Evolutionary conservation across 306 rosid genomes (phyloP), one percentile per base, ranked within the genome.

Genomic region (Hylodesmum podocarpum): DNA sequence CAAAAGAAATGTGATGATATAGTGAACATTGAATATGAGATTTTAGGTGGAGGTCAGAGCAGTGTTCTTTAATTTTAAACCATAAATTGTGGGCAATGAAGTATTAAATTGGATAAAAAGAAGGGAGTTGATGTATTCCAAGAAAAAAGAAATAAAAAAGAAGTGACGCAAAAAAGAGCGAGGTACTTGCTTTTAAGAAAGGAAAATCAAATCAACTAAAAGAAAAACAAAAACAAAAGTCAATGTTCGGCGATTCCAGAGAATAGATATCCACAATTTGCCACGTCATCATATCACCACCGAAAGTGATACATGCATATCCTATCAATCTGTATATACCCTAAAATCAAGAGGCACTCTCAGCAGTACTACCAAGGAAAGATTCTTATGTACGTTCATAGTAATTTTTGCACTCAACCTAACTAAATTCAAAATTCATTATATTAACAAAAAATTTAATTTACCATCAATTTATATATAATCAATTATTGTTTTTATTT

Each of bases 241-340:
- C 53, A 64, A 73, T 13, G n/a, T 14, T 46, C 4, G 33, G 64
- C 43, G 8, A 78, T 41, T 22, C 25, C 14, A 8, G 9, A 33
- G 58, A 27, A n/a, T 14, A 22, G 19, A 55, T 31, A 31, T 69
- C 41, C 63, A 77, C 39, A 68, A 29, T 34, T 15, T 59, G 63
- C 76, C 63, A 73, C 64, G 68, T 73, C 85, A 82, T 12, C 62
- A 34, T 53, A 39, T 41, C 63, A 64, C 28, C 67, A 76, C 75
- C 67, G 62, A 61, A 70, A 76, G 81, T 44, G 58, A 19, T 41
- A 1, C n/a, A 4, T 16, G 25, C 49, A 22, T 62, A 62, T 75
- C 80, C 65, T 15, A 2, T 33, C 19, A 14, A 22, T 15, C 46
- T 29, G n/a, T 27, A 18, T 27, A 40, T 36, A 37, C 71, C 78